phyloP scores from a whole-genome alignment of 345 rosid species.

The Sonneratia caseolaris region DNA sequence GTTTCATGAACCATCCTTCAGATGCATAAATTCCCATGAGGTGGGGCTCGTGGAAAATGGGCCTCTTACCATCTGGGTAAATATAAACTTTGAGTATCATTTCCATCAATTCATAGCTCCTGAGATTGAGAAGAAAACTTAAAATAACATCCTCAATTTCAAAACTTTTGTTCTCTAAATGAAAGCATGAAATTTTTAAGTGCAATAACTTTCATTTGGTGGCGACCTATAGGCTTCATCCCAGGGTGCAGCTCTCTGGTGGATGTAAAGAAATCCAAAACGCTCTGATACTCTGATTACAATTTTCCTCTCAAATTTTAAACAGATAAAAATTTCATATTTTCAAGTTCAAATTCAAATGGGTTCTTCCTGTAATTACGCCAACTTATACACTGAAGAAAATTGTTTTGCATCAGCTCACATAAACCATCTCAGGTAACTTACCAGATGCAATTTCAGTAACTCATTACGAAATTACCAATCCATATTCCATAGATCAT shows the following conservation, averaged over 20 bases:
- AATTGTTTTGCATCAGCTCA: background rate
- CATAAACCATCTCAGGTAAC: background rate
- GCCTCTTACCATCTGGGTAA: slow-evolving; percentile 65
- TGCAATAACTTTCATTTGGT: no score
- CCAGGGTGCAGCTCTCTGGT: no score
- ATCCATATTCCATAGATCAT: background rate
- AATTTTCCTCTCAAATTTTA: no score
- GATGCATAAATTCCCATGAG: slow-evolving; percentile 84
- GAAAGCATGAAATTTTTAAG: background rate
- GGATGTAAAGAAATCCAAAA: background rate
- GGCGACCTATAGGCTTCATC: no score
- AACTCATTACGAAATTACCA: background rate
- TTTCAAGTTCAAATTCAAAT: background rate
- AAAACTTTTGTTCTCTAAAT: background rate
- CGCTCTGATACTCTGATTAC: background rate
- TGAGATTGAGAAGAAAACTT: slow-evolving; percentile 18
- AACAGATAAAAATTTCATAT: no score
- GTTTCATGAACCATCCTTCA: slow-evolving; percentile 96
- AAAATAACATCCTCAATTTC: background rate
- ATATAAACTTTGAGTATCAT: slow-evolving; percentile 64
- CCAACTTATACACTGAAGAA: background rate
- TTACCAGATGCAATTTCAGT: background rate
- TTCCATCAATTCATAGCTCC: slow-evolving; percentile 94
- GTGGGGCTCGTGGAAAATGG: slow-evolving; percentile 65
- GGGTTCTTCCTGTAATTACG: background rate